A percentile compares a stretch with the other conserved stretches of the same genome.
phyloP scores from a whole-genome alignment of 1,284 basidiomycete genomes.

The Heterobasidion occidentale region DNA sequence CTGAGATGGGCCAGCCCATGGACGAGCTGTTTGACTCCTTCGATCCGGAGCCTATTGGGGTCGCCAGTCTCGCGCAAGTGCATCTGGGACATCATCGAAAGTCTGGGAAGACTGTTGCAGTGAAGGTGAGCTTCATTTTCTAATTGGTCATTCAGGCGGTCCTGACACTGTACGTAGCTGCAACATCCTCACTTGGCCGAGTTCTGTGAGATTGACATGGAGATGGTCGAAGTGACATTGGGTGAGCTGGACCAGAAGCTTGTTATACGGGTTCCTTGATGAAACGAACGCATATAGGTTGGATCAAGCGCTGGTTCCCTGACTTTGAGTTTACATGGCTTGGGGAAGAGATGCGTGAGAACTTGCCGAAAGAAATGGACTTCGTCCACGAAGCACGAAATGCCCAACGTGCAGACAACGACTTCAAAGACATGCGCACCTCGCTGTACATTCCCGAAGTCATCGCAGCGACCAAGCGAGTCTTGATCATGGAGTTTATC shows the following conservation, averaged over 20 bases:
- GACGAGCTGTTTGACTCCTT: constrained; percentile 76
- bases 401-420: constrained; percentile 59
- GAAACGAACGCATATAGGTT: constrained; percentile 34
- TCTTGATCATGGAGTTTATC: constrained; percentile 92
- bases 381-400: constrained; percentile 89
- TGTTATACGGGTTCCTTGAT: not conserved
- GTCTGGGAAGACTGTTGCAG: constrained; percentile 76
- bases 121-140: constrained; percentile 53
- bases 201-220: constrained; percentile 82
- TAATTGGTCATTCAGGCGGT: not conserved
- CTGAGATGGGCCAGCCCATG: constrained; percentile 64
- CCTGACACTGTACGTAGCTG: constrained; percentile 33
- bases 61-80: constrained; percentile 93
- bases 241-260: constrained; percentile 28
- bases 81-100: constrained; percentile 76
- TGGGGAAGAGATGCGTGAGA: constrained; percentile 87
- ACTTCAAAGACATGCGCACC: constrained; percentile 72
- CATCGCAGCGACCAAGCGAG: constrained; percentile 75
- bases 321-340: constrained; percentile 96
- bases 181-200: constrained; percentile 95
- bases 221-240: constrained; percentile 78
- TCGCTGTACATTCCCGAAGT: constrained; percentile 91
- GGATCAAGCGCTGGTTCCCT: constrained; percentile 86
- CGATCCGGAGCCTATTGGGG: constrained; percentile 86
- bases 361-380: constrained; percentile 93